phyloP scores from a whole-genome alignment of 2,329 filamentous ascomycete genomes.

The Coniochaeta ligniaria region DNA sequence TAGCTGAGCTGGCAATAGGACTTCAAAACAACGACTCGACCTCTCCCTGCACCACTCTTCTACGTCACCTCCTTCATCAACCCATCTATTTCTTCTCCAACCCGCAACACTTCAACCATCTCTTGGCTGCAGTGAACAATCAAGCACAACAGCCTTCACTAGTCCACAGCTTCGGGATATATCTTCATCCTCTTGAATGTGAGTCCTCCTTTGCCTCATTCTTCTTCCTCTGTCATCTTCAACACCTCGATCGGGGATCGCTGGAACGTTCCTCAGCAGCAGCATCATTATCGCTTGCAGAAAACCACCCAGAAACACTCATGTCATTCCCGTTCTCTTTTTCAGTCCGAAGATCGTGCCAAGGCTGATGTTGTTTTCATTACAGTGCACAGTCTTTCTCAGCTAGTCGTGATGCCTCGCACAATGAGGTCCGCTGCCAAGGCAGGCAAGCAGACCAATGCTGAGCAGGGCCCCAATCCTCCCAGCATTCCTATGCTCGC shows the following conservation, averaged over 20 bases:
- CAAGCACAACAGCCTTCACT: background rate
- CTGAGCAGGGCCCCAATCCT: background rate
- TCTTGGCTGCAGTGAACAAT: background rate
- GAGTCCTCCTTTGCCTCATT: background rate
- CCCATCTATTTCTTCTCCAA: background rate
- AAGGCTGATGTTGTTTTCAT: too few relatives aligned
- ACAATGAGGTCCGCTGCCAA: background rate
- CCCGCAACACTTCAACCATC: background rate
- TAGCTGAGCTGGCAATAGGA: background rate
- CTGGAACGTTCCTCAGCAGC: background rate
- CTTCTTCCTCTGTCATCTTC: background rate
- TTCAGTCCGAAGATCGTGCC: background rate
- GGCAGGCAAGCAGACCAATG: background rate
- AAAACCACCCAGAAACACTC: too few relatives aligned
- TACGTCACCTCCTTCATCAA: background rate
- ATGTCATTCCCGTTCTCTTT: background rate
- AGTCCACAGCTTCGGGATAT: background rate
- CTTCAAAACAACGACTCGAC: background rate
- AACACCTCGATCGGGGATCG: background rate
- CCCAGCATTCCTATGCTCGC: background rate
- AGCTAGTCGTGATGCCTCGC: background rate
- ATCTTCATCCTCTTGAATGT: background rate
- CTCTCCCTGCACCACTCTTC: background rate
- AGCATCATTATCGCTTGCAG: background rate
- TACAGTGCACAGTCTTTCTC: too few relatives aligned